Base-by-base conservation (phyloP, 306 rosid genomes). In the Lotus japonicus region DNA sequence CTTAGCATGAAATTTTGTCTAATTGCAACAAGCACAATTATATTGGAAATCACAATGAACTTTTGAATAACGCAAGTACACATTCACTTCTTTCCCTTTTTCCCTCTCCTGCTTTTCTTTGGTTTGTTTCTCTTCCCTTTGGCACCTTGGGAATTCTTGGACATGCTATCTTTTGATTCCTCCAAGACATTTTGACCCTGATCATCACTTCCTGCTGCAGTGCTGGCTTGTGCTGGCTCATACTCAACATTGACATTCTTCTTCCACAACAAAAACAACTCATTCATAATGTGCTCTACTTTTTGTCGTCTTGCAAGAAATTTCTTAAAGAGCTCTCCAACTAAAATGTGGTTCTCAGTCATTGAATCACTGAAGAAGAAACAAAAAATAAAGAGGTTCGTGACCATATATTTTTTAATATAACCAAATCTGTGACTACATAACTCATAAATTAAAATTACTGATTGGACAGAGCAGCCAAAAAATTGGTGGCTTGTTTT, bases 211-310 rank as follows among this genome's bases (percentile, higher is more conserved):
- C 23, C 51, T 12, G 11, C 64, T 9, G 50, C 42, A 28, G 44
- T 14, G 57, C 48, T 61, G 19, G 43, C 59, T 60, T 59, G 70
- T 42, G 74, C n/a, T 41, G 75, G 11, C 55, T 68, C 71, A 12
- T 17, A 4, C 33, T 60, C 64, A 56, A 7, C 50, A 49, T 17
- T 7, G 9, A 0, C 11, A 19, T 3, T 46, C 39, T 6, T 46
- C 43, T 21, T 11, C 9, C 9, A 15, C 17, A 11, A 1, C 44
- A 43, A 4, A 21, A 21, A 21, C 15, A 54, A 57, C 13, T 35
- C 18, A 38, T 36, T 1, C 73, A 70, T 7, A 11, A 55, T 2
- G 7, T 8, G 54, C 14, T 0, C 62, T 5, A 63, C 63, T 14
- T 48, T 48, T 5, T 41, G 4, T 64, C 60, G 42, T 41, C 69